Conservation (phyloP, 768 basidiomycete species). For the Mrakia blollopis region DNA sequence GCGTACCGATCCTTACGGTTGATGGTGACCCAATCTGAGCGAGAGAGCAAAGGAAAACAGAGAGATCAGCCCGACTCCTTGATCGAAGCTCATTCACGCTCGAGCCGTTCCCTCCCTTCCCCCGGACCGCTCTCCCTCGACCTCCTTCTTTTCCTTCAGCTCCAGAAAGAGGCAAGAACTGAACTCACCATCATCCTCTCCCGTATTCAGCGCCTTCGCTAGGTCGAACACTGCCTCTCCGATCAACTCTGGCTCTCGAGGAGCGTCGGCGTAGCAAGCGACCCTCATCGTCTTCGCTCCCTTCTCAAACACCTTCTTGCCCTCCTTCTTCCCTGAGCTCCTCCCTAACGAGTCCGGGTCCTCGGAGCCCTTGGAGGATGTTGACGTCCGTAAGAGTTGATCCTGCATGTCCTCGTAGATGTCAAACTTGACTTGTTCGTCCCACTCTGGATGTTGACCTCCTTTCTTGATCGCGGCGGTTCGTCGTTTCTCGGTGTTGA, state of each 20-base stretch:
- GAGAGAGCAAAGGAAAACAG: background rate
- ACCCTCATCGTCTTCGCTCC: conserved; percentile 56
- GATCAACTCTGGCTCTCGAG: conserved; percentile 68
- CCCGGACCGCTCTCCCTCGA: background rate
- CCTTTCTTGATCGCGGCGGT: conserved; percentile 75
- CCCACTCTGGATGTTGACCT: conserved; percentile 91
- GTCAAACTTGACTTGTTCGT: conserved; percentile 78
- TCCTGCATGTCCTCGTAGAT: conserved; percentile 55
- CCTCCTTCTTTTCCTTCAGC: background rate
- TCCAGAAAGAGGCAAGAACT: background rate
- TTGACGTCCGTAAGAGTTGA: conserved; percentile 35
- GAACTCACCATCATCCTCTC: conserved; percentile 82
- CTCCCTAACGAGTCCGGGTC: conserved; percentile 29
- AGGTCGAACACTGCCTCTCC: conserved; percentile 74
- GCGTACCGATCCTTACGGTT: conserved; percentile 71
- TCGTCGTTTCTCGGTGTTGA: conserved; percentile 62
- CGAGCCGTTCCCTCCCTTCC: conserved; percentile 3
- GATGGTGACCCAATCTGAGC: conserved; percentile 86
- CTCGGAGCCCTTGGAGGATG: background rate
- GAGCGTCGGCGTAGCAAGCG: conserved; percentile 75
- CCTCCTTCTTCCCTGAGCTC: conserved; percentile 31
- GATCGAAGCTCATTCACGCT: conserved; percentile 4
- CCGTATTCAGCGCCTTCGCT: conserved; percentile 68
- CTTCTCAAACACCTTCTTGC: conserved; percentile 37
- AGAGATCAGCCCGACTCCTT: background rate